Evolutionary conservation across 2,329 filamentous ascomycete species (phyloP), one percentile per base, ranked within the genome.

Genomic region (Davidsoniella eucalypti): DNA sequence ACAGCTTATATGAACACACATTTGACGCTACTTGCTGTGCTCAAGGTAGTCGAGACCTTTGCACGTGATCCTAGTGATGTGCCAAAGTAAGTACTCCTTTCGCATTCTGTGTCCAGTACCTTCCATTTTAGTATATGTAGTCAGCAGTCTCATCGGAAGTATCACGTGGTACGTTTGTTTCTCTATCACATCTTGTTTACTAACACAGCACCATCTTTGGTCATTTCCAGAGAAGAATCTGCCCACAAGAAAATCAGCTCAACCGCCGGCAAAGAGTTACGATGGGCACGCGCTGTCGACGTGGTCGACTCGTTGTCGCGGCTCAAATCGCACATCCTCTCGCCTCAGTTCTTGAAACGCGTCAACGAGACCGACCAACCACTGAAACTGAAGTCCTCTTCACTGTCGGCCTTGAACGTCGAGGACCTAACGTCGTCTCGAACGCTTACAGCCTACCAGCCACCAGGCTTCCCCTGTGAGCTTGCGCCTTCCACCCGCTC

Each of bases 1-100:
- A 66, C 74, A 6, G 67, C 78, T 6, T 78, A 78, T 55, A 61
- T 76, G 50, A 77, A 73, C 57, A 78, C 73, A 0, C 72, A 65
- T 0, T 63, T 78, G 4, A 67, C 69, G 1, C 62, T 76, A 14
- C 39, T 50, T 17, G 33, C 47, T 16, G 37, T 53, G 25, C 51
- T 53, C 17, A 53, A 53, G 44, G 43, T 53, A 14, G 51, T 53
- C 18, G 51, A 53, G 16, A 26, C 38, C 39, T 53, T 53, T 47
- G 47, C 51, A 4, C 37, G 21, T 23, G 51, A 53, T 25, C 51
- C 51, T 2, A 50, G 44, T 37, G 47, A 50, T 42, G 51, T 53
- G 16, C 51, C 51, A 37, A 53, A 50, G 51, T 53, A 53, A 53
- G 51, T 48, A 23, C 7, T 17, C n/a, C 45, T 33, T 18, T 18